These are phyloP conservation scores for Aspergillus hancockii DNA, from an alignment of 495 filamentous ascomycete genomes.

Conservation along the genomic window DNA sequence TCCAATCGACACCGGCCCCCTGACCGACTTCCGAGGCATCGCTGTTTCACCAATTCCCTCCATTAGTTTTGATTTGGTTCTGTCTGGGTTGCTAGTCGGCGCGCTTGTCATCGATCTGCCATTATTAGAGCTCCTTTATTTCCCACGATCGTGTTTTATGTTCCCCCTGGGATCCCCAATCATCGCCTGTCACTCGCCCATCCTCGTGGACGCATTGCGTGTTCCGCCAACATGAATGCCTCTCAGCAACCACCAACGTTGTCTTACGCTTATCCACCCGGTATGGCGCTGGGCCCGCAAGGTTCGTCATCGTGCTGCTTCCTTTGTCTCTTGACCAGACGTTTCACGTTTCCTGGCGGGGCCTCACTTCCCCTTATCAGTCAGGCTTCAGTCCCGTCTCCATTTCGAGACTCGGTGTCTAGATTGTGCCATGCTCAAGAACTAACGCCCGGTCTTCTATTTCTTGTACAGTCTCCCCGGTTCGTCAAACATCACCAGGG, in stretches of 20 bases:
- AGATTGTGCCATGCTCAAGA: constrained; percentile 3
- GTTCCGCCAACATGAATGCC: constrained; percentile 36
- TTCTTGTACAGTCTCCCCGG: constrained; percentile 15
- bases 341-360: constrained; percentile 24
- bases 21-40: constrained; percentile 24
- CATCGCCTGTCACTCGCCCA: constrained; percentile 14
- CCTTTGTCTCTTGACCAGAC: constrained; percentile 11
- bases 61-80: neutral
- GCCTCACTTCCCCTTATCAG: constrained; percentile 8
- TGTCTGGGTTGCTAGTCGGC: neutral
- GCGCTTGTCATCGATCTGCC: neutral
- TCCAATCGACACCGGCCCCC: constrained; percentile 18
- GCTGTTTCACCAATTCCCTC: constrained; percentile 23
- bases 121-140: constrained; percentile 3
- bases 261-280: constrained; percentile 37
- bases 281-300: constrained; percentile 39
- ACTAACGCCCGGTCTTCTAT: constrained; percentile 13
- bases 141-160: constrained; percentile 16
- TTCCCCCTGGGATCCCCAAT: constrained; percentile 15
- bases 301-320: constrained; percentile 37
- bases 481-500: constrained; percentile 43
- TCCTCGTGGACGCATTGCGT: constrained; percentile 25
- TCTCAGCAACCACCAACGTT: constrained; percentile 34
- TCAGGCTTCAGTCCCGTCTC: constrained; percentile 11
- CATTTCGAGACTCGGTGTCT: constrained; percentile 19